Percentiles rank a stretch among this genome's conserved stretches.
Conservation (phyloP, 1,284 basidiomycete species). For the Marasmius sp. region DNA sequence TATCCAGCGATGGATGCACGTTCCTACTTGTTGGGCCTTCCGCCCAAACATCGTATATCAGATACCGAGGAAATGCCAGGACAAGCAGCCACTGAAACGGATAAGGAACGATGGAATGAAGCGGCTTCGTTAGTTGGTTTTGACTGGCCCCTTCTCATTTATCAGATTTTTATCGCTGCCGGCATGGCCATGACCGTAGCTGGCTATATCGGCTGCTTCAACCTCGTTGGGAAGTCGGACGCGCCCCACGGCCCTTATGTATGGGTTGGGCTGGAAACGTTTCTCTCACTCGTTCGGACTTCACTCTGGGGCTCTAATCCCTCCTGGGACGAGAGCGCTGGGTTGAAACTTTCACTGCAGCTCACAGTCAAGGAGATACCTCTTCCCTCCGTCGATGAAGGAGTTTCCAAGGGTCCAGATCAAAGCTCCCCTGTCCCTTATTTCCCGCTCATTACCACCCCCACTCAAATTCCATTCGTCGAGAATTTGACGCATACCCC, state of each 20-base stretch:
- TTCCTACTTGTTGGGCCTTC: background rate
- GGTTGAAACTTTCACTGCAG: background rate
- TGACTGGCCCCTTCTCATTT: background rate
- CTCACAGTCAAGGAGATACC: background rate
- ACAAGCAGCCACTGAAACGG: background rate
- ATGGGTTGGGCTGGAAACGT: background rate
- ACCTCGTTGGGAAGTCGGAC: background rate
- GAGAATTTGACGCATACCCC: background rate
- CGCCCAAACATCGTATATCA: background rate
- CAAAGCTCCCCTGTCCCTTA: background rate
- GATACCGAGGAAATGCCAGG: background rate
- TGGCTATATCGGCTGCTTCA: slow-evolving; percentile 7
- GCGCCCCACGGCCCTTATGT: background rate
- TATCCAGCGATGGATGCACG: background rate
- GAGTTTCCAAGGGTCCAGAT: background rate
- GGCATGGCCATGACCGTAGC: background rate
- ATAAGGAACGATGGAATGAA: background rate
- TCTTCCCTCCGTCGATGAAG: background rate
- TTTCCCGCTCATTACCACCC: background rate
- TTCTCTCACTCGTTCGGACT: background rate
- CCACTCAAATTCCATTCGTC: background rate
- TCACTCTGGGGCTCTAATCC: slow-evolving; percentile 2
- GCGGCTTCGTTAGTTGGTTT: background rate
- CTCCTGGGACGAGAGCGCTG: background rate
- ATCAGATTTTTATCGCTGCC: background rate